A percentile compares a stretch with the other conserved stretches of the same genome.
These are phyloP conservation scores for Cynanchum wilfordii DNA, from an alignment of 257 asterid species.

Conservation along the genomic window DNA sequence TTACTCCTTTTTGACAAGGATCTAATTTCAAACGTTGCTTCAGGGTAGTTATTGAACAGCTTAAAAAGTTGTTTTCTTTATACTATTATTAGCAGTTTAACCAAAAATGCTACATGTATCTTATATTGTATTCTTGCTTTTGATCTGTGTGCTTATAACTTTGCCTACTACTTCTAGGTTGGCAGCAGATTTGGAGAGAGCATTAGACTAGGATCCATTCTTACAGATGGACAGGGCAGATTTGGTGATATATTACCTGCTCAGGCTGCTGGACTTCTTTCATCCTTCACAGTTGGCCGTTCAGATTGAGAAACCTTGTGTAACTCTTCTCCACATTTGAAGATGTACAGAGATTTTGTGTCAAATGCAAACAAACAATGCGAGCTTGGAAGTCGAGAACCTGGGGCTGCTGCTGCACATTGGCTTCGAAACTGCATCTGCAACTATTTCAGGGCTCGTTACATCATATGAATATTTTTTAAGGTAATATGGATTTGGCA, in stretches of 20 bases:
- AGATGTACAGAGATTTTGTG: neutral
- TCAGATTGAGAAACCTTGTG: slow-evolving; percentile 35
- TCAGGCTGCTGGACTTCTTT: slow-evolving; percentile 96
- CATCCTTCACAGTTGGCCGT: slow-evolving; percentile 77
- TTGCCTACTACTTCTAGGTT: slow-evolving; percentile 38
- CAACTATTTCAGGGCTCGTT: neutral
- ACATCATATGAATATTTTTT: too few species aligned
- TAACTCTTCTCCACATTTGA: neutral
- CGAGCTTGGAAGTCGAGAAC: neutral
- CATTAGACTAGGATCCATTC: slow-evolving; percentile 87
- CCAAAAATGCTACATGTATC: neutral
- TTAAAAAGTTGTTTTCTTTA: neutral
- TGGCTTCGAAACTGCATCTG: neutral
- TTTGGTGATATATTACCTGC: slow-evolving; percentile 97
- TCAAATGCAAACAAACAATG: neutral
- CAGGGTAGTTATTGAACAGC: neutral
- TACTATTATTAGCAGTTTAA: neutral
- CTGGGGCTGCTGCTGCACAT: neutral
- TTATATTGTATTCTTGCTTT: slow-evolving; percentile 1
- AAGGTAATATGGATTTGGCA: neutral
- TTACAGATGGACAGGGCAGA: slow-evolving; percentile 91
- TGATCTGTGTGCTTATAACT: neutral
- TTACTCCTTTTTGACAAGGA: neutral
- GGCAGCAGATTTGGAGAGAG: slow-evolving; percentile 99
- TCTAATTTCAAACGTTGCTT: neutral